These are phyloP conservation scores for Ettlia oleoabundans DNA, from an alignment of 139 green algal genomes.

Conservation along the genomic window DNA sequence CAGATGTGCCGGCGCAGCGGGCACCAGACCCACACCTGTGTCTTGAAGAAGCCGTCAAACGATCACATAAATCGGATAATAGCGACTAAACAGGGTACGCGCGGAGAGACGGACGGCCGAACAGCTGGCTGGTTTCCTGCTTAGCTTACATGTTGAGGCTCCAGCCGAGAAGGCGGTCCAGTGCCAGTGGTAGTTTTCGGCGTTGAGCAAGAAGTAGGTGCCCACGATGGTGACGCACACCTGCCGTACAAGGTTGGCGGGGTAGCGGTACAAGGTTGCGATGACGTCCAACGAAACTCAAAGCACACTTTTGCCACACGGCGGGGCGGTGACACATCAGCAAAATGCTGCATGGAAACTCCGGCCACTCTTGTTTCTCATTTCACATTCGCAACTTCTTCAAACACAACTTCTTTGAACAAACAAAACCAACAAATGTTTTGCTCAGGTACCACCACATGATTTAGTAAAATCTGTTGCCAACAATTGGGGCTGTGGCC, in stretches of 20 bases:
- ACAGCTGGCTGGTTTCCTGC: not conserved
- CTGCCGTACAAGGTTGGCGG: not conserved
- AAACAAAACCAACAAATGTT: no score
- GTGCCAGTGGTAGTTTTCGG: conserved; percentile 98
- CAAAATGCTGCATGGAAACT: no score
- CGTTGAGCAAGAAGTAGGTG: conserved; percentile 99
- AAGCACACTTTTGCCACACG: no score
- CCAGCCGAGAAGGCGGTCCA: conserved; percentile 93
- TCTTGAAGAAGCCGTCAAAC: no score
- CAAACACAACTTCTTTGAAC: no score
- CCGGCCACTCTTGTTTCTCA: no score
- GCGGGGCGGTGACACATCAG: no score
- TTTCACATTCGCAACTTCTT: no score
- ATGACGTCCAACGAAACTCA: no score
- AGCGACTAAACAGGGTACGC: not conserved
- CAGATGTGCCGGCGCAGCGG: no score
- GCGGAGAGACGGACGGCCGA: not conserved
- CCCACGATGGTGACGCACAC: conserved; percentile 92
- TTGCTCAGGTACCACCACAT: not conserved
- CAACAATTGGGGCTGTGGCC: not conserved
- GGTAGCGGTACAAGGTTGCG: no score
- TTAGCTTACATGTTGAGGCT: conserved; percentile 67
- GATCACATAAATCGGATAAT: not conserved
- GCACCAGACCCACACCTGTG: no score
- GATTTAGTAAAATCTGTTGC: not conserved